A percentile compares a stretch with the other conserved stretches of the same genome.
phyloP scores from a whole-genome alignment of 768 basidiomycete species.

The Gloeopeniophorella convolvens region DNA sequence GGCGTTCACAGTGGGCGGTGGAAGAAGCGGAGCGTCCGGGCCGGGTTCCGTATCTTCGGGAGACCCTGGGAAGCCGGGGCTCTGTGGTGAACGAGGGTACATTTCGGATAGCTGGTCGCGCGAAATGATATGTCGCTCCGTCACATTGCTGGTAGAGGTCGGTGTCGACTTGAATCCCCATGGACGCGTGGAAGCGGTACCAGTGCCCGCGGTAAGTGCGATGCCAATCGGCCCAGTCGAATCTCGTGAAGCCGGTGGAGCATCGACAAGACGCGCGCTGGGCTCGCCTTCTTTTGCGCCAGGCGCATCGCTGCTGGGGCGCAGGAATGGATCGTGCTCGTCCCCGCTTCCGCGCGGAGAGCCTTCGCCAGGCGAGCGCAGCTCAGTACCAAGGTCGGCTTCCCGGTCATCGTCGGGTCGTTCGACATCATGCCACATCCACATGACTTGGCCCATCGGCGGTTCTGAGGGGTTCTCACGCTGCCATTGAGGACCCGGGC shows the following conservation, averaged over 20 bases:
- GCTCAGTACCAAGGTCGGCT: constrained; percentile 17
- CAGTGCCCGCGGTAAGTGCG: not conserved
- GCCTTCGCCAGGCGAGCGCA: constrained; percentile 48
- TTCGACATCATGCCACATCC: constrained; percentile 20
- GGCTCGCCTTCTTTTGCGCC: not conserved
- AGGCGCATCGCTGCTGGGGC: constrained; percentile 25
- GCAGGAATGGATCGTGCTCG: constrained; percentile 61
- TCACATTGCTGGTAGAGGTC: not conserved
- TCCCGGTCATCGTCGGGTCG: constrained; percentile 5
- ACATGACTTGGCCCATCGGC: constrained; percentile 13
- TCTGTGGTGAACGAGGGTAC: not conserved
- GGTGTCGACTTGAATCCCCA: not conserved
- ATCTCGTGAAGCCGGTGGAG: constrained; percentile 2
- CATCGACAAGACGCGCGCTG: constrained; percentile 12
- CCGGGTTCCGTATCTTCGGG: constrained; percentile 12
- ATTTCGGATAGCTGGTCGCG: constrained; percentile 10
- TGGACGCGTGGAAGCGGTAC: not conserved
- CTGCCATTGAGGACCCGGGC: constrained; percentile 24
- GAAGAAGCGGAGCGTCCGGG: constrained; percentile 14
- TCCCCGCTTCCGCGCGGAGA: constrained; percentile 65
- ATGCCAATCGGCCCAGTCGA: constrained; percentile 10
- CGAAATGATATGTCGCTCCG: constrained; percentile 10
- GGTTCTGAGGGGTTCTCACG: not conserved
- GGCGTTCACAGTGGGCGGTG: constrained; percentile 6
- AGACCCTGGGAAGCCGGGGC: not conserved